phyloP scores from a whole-genome alignment of 2,329 filamentous ascomycete species.

The Shiraia bambusicola region DNA sequence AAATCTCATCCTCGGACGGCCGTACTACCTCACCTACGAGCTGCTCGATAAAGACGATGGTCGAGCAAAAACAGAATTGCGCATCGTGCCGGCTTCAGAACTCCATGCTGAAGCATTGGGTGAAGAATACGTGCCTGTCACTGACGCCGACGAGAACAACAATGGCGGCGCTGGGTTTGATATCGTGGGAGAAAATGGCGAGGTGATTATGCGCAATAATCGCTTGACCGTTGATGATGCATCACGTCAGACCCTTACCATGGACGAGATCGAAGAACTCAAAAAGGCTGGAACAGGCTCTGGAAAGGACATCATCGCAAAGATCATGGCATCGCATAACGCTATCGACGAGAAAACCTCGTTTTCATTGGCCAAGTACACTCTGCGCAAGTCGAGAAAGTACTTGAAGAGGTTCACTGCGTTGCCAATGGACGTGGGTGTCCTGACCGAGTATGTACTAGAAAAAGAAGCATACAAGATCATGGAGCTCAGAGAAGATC shows the following conservation, averaged over 20 bases:
- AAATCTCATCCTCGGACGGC: slow-evolving; percentile 87
- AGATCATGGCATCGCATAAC: slow-evolving; percentile 84
- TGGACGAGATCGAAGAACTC: slow-evolving; percentile 70
- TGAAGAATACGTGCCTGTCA: slow-evolving; percentile 47
- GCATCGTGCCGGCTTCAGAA: slow-evolving; percentile 77
- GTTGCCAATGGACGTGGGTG: slow-evolving; percentile 76
- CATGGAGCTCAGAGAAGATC: slow-evolving; percentile 83
- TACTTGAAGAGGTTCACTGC: slow-evolving; percentile 87
- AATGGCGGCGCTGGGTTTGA: slow-evolving; percentile 46
- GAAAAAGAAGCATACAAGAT: slow-evolving; percentile 80
- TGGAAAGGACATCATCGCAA: slow-evolving; percentile 88
- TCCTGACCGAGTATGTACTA: slow-evolving; percentile 74
- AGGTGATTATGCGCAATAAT: slow-evolving; percentile 61
- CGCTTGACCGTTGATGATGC: slow-evolving; percentile 64
- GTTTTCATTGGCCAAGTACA: slow-evolving; percentile 94
- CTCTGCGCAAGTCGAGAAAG: slow-evolving; percentile 89
- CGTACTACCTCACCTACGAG: slow-evolving; percentile 90
- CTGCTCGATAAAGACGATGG: slow-evolving; percentile 68
- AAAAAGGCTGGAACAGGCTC: slow-evolving; percentile 74
- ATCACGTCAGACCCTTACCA: slow-evolving; percentile 71
- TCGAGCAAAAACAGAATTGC: slow-evolving; percentile 67
- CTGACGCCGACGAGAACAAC: slow-evolving; percentile 40
- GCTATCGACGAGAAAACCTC: slow-evolving; percentile 91
- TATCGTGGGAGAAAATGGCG: slow-evolving; percentile 51
- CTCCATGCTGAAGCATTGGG: slow-evolving; percentile 77